Evolutionary conservation across 768 basidiomycete genomes (phyloP).

Genomic region (Tylopilus sp.): DNA sequence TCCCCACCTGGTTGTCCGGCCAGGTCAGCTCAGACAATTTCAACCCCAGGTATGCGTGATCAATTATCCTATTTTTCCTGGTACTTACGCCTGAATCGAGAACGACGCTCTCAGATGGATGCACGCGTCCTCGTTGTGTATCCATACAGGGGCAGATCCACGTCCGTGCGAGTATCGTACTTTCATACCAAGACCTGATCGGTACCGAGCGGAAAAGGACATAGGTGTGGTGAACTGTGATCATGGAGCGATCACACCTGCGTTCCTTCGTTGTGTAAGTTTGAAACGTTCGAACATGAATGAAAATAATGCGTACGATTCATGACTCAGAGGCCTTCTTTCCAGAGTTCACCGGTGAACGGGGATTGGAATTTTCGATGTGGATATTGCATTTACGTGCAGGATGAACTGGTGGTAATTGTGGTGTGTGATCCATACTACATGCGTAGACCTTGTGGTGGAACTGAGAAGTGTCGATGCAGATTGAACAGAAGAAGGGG

Average conservation of each 20-base stretch:
- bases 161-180: neutral
- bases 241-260: conserved; percentile 4
- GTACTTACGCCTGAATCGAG: neutral
- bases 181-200: conserved; percentile 1
- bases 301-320: conserved; percentile 1
- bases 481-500: neutral
- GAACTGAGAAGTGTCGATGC: conserved; percentile 5
- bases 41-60: neutral
- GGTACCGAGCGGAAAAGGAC: conserved; percentile 11
- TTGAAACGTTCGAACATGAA: conserved; percentile 3
- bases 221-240: conserved; percentile 11
- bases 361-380: conserved; percentile 14
- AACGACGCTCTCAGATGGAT: neutral
- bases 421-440: conserved; percentile 8
- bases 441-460: conserved; percentile 22
- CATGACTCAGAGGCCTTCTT: conserved; percentile 4
- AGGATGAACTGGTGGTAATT: neutral
- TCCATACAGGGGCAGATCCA: conserved; percentile 2
- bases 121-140: conserved; percentile 10
- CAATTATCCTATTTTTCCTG: neutral
- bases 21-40: neutral
- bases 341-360: neutral
- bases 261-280: neutral
- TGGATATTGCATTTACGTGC: conserved; percentile 20
- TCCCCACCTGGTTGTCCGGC: conserved; percentile 1